Percentiles rank a stretch among this genome's conserved stretches.
Conservation (phyloP, 1,284 basidiomycete species). For the Cryptococcus sp. region DNA sequence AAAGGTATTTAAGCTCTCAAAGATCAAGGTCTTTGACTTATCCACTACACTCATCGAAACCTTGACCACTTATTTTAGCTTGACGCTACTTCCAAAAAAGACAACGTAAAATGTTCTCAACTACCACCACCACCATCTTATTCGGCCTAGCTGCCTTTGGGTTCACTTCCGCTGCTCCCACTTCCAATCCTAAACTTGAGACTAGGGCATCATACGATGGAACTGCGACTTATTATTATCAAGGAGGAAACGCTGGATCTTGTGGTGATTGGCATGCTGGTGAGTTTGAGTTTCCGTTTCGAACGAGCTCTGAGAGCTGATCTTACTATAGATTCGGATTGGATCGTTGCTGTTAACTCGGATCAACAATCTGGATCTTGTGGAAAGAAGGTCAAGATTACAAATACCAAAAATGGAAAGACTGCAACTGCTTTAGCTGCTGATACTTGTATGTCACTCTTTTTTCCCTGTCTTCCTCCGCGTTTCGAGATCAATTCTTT, state of each 20-base stretch:
- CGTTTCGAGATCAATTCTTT: too few relatives aligned
- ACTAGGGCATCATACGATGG: constrained; percentile 13
- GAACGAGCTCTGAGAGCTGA: too few relatives aligned
- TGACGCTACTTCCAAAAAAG: neutral
- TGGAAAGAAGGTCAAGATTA: constrained; percentile 58
- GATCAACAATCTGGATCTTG: constrained; percentile 53
- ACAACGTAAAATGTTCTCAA: neutral
- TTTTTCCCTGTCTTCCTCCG: too few relatives aligned
- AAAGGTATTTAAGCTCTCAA: neutral
- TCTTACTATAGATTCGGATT: constrained; percentile 22
- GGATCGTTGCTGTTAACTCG: constrained; percentile 38
- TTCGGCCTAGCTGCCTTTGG: neutral
- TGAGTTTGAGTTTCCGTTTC: too few relatives aligned
- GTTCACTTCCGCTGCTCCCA: neutral
- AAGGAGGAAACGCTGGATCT: constrained; percentile 62
- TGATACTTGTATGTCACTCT: constrained; percentile 32
- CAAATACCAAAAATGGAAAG: constrained; percentile 58
- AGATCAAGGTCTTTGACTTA: neutral
- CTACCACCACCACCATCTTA: neutral
- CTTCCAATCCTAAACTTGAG: neutral
- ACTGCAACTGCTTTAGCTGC: constrained; percentile 60
- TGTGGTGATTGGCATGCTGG: constrained; percentile 68
- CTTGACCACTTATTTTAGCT: neutral
- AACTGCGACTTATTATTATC: constrained; percentile 65
- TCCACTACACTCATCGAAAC: neutral